These are phyloP conservation scores for Hanseniaspora hatyaiensis DNA, from an alignment of 805 yeast genomes.

Conservation along the genomic window DNA sequence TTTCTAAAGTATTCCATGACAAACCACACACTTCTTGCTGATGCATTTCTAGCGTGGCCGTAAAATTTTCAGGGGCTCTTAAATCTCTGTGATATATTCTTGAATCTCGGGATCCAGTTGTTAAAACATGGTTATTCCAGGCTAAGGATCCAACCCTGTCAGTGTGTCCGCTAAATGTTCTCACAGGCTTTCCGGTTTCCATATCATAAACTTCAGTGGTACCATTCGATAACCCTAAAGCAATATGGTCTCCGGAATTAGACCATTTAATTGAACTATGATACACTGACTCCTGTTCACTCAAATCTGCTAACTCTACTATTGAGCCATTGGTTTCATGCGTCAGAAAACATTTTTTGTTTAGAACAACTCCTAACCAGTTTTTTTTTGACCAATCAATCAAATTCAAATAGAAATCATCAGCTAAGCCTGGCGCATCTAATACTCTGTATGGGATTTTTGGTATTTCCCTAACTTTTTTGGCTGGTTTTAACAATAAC, in stretches of 20 bases:
- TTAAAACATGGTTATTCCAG: constrained; percentile 84
- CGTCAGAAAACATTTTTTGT: constrained; percentile 80
- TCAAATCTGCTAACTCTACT: constrained; percentile 54
- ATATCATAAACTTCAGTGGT: constrained; percentile 93
- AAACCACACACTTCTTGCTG: constrained; percentile 94
- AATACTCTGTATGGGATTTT: constrained; percentile 84
- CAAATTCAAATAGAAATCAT: constrained; percentile 82
- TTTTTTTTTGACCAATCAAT: constrained; percentile 94
- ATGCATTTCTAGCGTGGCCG: constrained; percentile 60
- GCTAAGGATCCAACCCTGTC: constrained; percentile 77
- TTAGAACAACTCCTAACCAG: constrained; percentile 79
- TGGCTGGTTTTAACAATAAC: constrained; percentile 68
- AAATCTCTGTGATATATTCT: constrained; percentile 84
- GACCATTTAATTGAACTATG: constrained; percentile 80
- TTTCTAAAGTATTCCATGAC: constrained; percentile 84
- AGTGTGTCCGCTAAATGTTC: constrained; percentile 87
- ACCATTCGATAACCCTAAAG: constrained; percentile 81
- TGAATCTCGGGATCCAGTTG: constrained; percentile 80
- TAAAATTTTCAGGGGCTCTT: constrained; percentile 69
- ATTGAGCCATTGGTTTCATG: constrained; percentile 79
- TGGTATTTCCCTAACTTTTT: constrained; percentile 62
- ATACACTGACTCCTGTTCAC: not conserved
- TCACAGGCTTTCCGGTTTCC: constrained; percentile 60
- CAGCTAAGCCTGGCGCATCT: constrained; percentile 91
- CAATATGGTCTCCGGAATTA: constrained; percentile 85